phyloP scores from a whole-genome alignment of 2,329 filamentous ascomycete species.

The Diaporthe sp. region DNA sequence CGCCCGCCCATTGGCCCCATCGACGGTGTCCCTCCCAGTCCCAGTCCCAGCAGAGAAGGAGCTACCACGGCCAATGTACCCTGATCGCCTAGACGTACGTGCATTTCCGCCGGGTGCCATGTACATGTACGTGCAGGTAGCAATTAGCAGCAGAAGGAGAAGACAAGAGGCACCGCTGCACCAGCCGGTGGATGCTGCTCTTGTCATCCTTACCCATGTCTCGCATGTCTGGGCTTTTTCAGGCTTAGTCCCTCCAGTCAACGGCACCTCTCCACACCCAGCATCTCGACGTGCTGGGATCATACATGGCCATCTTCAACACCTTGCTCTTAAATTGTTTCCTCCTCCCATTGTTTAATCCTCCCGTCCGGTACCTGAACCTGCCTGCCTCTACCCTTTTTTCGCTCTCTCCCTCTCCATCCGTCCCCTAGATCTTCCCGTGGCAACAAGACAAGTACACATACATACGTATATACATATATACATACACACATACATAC shows the following conservation, averaged over 20 bases:
- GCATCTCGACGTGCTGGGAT: constrained; percentile 44
- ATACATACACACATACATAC: not conserved
- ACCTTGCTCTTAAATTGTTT: constrained; percentile 44
- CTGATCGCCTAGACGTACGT: not conserved
- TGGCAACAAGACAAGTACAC: not conserved
- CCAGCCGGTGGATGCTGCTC: constrained; percentile 37
- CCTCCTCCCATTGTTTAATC: constrained; percentile 45
- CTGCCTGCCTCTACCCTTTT: constrained; percentile 6
- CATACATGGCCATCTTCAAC: constrained; percentile 44
- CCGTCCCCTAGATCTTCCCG: not conserved
- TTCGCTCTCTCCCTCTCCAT: not conserved
- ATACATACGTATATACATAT: too few species aligned
- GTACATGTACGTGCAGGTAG: not conserved
- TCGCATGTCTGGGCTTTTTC: constrained; percentile 54
- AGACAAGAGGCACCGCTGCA: not conserved
- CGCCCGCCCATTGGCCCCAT: constrained; percentile 13
- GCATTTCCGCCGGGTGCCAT: not conserved
- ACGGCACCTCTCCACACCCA: constrained; percentile 51
- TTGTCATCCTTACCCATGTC: constrained; percentile 50
- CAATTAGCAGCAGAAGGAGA: not conserved
- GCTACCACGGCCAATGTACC: constrained; percentile 11
- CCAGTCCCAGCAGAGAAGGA: constrained; percentile 2
- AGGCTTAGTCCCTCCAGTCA: constrained; percentile 53
- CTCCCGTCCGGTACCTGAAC: constrained; percentile 41
- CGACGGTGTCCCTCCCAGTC: not conserved